Base-by-base conservation (phyloP, 192 early-diverging fungal genomes). In the Coemansia nantahalensis region DNA sequence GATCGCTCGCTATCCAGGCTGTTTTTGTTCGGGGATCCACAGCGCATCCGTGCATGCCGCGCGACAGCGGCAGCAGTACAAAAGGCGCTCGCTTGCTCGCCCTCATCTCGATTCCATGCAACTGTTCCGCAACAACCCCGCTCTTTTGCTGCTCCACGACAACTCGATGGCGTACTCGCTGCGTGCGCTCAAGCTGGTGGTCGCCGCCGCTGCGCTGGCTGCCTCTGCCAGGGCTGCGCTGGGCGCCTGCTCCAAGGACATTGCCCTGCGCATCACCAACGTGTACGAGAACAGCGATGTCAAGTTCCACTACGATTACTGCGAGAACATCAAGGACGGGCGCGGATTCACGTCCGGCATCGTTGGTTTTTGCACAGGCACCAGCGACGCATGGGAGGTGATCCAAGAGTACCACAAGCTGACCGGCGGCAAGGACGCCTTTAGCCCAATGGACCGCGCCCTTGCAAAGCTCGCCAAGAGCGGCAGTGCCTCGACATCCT, bases 381-480 rank as follows among this genome's bases (percentile, higher is more conserved):
- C 81, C 4, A 45, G 39, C 31, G 81, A 82, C 40, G 81, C 71
- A 0, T 73, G 61, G 64, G 12, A 59, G 18, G 67, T 82, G 9
- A 57, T 82, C 41, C 41, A 72, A 40, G 39, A 54, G 12, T 80
- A 80, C 66, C 51, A 59, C 42, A 51, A 62, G 32, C 45, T 54
- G 5, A 54, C 71, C 19, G 64, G 67, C 1, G 53, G 62, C 1
- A 45, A 64, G 2, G 53, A 58, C 16, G 65, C 65, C 22, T 79
- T 80, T 35, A 51, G 38, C n/a, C 48, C 62, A 13, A 73, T 71
- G 54, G 48, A 59, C 30, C 21, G 28, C 2, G 17, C 39, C 10
- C 41, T 61, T 17, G n/a, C 34, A 65, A 79, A 59, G 46, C 47
- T 38, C 22, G 51, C 61, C 0, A 44, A 42, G 0, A 31, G 22